phyloP scores from a whole-genome alignment of 2,329 filamentous ascomycete genomes.

The Periconia sp. region DNA sequence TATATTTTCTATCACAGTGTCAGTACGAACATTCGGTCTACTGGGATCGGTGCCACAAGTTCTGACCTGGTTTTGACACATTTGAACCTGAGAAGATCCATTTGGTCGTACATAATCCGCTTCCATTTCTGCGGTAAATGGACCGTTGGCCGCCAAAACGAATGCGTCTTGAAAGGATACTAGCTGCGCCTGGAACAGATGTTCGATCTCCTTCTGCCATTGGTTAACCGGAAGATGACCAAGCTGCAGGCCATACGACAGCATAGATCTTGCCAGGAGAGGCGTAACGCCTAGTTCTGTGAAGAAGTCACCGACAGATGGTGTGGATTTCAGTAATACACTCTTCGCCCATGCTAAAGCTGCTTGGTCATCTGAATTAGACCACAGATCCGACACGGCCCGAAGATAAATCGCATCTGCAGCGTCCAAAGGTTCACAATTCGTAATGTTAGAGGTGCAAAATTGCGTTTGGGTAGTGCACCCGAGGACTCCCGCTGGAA shows the following conservation, averaged over 20 bases:
- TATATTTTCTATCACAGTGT: constrained; percentile 26
- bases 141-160: constrained; percentile 5
- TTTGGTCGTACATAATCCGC: neutral
- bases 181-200: constrained; percentile 34
- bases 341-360: neutral
- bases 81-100: neutral
- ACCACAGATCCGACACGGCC: neutral
- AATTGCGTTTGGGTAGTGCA: constrained; percentile 45
- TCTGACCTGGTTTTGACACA: constrained; percentile 6
- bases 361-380: neutral
- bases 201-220: constrained; percentile 43
- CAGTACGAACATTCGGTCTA: constrained; percentile 6
- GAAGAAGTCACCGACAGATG: neutral
- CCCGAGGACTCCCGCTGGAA: constrained; percentile 26
- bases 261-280: neutral
- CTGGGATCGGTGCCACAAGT: constrained; percentile 4
- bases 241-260: constrained; percentile 4
- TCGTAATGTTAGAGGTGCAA: constrained; percentile 32
- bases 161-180: constrained; percentile 32
- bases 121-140: neutral
- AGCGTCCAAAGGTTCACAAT: constrained; percentile 23
- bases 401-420: constrained; percentile 1
- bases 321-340: neutral
- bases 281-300: neutral
- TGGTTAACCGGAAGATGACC: constrained; percentile 35